Evolutionary conservation across 331 rosid genomes (phyloP).

Genomic region (Pyracantha coccinea): DNA sequence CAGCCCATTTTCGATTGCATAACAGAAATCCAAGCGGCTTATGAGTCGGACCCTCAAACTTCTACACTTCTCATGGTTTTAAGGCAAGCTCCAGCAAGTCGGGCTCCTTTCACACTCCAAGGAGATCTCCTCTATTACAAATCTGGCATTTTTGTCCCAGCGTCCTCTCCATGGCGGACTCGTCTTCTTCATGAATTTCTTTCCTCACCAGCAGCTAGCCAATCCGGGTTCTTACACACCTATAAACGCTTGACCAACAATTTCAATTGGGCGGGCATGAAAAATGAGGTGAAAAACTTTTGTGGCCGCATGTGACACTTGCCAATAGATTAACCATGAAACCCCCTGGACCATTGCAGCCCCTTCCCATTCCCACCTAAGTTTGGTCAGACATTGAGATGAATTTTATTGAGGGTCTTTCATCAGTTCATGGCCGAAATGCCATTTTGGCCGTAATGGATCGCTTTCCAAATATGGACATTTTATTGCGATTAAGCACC

Average conservation of each 20-base stretch:
- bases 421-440: neutral
- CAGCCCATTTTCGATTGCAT: neutral
- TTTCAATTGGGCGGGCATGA: neutral
- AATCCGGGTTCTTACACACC: neutral
- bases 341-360: neutral
- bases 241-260: neutral
- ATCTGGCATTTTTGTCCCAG: accelerated
- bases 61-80: neutral
- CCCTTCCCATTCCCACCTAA: neutral
- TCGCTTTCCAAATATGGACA: neutral
- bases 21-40: accelerated
- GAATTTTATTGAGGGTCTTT: neutral
- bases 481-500: neutral
- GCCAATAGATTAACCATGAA: neutral
- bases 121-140: too few relatives aligned
- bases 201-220: accelerated
- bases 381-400: neutral
- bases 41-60: neutral
- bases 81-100: neutral
- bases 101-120: too few relatives aligned
- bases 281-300: neutral
- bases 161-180: accelerated
- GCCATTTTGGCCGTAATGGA: neutral
- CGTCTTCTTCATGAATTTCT: neutral
- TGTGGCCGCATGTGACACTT: neutral